These are phyloP conservation scores for Maudiozyma turicensis DNA, from an alignment of 805 yeast genomes.

Conservation along the genomic window DNA sequence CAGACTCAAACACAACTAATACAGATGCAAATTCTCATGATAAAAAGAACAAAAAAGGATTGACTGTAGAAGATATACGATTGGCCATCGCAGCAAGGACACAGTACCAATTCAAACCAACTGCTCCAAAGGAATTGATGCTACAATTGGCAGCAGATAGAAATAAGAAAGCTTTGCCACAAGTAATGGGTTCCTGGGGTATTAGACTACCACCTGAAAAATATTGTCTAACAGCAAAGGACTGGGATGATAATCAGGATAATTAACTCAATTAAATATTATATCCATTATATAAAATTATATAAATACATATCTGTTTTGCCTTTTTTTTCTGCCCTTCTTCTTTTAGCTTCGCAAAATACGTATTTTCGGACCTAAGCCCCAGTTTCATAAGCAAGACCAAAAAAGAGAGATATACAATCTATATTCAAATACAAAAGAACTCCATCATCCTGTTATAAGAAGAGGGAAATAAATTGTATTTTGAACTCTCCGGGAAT, in stretches of 20 bases:
- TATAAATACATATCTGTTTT: neutral
- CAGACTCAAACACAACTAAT: neutral
- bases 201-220: conserved; percentile 94
- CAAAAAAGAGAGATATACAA: too few relatives aligned
- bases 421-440: too few relatives aligned
- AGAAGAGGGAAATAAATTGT: too few relatives aligned
- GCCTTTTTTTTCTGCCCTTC: too few relatives aligned
- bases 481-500: too few relatives aligned
- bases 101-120: conserved; percentile 91
- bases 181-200: conserved; percentile 86
- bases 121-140: conserved; percentile 81
- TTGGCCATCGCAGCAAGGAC: conserved; percentile 89
- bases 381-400: too few relatives aligned
- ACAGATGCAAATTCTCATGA: neutral
- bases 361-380: too few relatives aligned
- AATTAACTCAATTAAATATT: neutral
- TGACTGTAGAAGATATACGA: conserved; percentile 83
- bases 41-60: conserved; percentile 26
- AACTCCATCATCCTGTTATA: too few relatives aligned
- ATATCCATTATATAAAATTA: neutral
- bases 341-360: too few relatives aligned
- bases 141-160: conserved; percentile 88
- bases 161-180: conserved; percentile 82
- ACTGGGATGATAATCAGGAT: conserved; percentile 13
- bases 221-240: conserved; percentile 72